Conservation (phyloP, 73 alveolate genomes). For the Paramecium pentaurelia region DNA sequence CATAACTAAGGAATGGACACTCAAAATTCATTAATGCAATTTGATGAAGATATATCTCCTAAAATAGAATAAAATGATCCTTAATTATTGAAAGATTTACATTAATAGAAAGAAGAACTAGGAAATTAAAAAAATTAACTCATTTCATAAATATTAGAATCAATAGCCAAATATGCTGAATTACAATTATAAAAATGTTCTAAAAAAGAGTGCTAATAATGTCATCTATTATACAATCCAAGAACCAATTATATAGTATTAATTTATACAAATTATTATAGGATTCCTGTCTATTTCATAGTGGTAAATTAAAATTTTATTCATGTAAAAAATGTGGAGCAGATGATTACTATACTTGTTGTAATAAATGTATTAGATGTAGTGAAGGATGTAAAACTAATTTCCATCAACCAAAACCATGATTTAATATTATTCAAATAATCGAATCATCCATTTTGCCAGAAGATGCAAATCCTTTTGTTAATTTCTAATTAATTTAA, state of each 20-base stretch:
- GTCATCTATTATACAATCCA: constrained; percentile 2
- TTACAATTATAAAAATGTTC: constrained; percentile 4
- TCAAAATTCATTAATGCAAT: constrained; percentile 31
- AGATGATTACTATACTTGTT: constrained; percentile 79
- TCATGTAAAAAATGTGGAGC: constrained; percentile 90
- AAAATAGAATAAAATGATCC: neutral
- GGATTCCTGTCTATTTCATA: constrained; percentile 76
- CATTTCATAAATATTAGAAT: neutral
- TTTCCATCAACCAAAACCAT: constrained; percentile 58
- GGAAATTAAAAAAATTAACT: neutral
- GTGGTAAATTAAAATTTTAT: constrained; percentile 80
- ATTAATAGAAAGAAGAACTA: neutral
- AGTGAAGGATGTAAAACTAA: constrained; percentile 72
- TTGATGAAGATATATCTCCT: constrained; percentile 3
- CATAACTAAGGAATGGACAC: constrained; percentile 9
- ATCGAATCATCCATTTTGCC: neutral
- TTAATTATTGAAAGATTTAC: neutral
- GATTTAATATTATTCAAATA: neutral
- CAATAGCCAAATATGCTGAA: constrained; percentile 3
- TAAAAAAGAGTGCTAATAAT: constrained; percentile 15
- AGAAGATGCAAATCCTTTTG: constrained; percentile 31
- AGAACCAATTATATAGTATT: neutral
- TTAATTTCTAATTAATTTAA: neutral
- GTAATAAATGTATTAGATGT: constrained; percentile 73
- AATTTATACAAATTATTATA: neutral